Percentiles rank a stretch among this genome's conserved stretches.
These are phyloP conservation scores for Taiozyma onychis DNA, from an alignment of 1,139 yeast species.

Conservation along the genomic window DNA sequence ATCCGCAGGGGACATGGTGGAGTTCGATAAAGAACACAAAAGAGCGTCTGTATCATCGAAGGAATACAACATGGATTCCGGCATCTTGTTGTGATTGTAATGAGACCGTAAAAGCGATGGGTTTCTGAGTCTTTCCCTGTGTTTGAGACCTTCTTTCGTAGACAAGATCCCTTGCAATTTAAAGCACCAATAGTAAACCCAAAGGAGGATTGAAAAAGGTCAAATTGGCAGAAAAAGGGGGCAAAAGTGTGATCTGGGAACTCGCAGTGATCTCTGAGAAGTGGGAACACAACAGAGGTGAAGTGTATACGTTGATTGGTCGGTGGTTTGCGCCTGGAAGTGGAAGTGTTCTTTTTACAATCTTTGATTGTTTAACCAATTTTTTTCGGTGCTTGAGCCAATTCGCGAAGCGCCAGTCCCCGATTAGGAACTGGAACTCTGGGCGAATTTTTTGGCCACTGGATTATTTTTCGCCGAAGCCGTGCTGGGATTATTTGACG, in stretches of 20 bases:
- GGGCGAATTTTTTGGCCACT: not conserved
- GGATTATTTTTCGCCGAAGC: not conserved
- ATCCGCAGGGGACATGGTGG: slow-evolving; percentile 21
- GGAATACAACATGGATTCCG: slow-evolving; percentile 10
- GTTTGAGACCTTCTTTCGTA: not conserved
- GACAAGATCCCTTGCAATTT: not conserved
- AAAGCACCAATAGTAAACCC: not conserved
- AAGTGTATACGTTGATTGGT: not conserved
- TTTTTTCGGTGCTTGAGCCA: not conserved
- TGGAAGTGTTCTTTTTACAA: not conserved
- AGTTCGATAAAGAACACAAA: slow-evolving; percentile 20
- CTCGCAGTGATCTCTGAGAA: not conserved
- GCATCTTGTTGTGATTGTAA: not conserved
- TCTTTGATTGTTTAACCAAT: not conserved
- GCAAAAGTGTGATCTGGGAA: not conserved
- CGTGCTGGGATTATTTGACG: not conserved
- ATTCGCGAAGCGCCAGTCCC: not conserved
- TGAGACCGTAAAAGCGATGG: not conserved
- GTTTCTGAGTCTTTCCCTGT: not conserved
- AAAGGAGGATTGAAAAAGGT: not conserved
- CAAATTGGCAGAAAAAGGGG: not conserved
- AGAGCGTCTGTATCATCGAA: slow-evolving; percentile 24
- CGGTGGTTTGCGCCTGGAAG: not conserved
- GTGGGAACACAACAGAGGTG: not conserved
- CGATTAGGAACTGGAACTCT: not conserved